phyloP scores from a whole-genome alignment of 176 grass and related monocot species.

The Lolium rigidum region DNA sequence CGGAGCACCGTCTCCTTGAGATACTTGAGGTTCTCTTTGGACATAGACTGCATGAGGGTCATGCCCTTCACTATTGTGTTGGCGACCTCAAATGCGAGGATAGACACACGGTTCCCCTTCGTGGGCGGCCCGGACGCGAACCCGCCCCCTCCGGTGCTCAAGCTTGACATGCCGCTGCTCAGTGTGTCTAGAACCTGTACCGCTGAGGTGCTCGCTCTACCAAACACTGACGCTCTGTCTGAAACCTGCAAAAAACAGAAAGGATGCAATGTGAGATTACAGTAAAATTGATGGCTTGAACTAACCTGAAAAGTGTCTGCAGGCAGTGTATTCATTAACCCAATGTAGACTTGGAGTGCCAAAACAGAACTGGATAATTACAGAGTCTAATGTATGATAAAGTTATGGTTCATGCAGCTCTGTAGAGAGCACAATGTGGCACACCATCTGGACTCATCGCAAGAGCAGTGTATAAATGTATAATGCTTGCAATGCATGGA shows the following conservation, averaged over 20 bases:
- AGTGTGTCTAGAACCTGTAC: constrained; percentile 84
- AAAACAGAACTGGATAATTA: background rate
- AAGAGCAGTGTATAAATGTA: background rate
- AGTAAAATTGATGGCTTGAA: background rate
- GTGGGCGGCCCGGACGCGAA: constrained; percentile 47
- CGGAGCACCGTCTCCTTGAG: constrained; percentile 50
- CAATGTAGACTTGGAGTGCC: background rate
- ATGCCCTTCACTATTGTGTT: constrained; percentile 76
- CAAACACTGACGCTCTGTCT: constrained; percentile 53
- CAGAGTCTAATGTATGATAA: background rate
- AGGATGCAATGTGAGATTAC: background rate
- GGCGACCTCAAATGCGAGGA: constrained; percentile 90
- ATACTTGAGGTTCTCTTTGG: constrained; percentile 59
- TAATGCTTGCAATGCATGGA: background rate
- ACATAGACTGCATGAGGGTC: constrained; percentile 65
- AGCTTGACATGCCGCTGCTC: constrained; percentile 79
- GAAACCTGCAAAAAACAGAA: constrained; percentile 39
- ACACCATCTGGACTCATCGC: background rate
- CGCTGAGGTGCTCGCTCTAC: constrained; percentile 79
- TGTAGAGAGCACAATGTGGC: constrained; percentile 16
- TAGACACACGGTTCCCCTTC: constrained; percentile 65
- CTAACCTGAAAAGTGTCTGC: background rate
- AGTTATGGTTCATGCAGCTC: background rate
- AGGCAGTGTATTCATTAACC: background rate
- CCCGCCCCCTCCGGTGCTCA: constrained; percentile 55